phyloP scores from a whole-genome alignment of 352 stramenopile genomes.

The Globisporangium recalcitrans region DNA sequence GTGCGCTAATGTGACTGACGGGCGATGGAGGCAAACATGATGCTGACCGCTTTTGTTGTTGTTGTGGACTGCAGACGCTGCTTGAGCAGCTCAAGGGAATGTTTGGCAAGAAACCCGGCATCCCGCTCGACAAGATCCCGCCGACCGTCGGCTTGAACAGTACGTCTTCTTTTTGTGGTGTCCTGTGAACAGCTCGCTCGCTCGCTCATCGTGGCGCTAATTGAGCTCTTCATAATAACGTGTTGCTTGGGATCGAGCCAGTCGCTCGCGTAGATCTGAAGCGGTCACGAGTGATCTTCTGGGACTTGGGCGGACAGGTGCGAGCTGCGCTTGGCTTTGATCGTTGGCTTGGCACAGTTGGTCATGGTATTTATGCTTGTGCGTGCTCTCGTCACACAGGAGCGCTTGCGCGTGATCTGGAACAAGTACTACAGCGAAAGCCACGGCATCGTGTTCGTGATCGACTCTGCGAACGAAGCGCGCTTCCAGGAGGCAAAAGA shows the following conservation, averaged over 20 bases:
- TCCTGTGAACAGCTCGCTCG: too few species aligned
- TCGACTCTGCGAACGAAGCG: conserved; percentile 81
- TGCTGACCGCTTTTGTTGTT: neutral
- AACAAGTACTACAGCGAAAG: conserved; percentile 93
- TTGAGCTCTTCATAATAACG: conserved; percentile 1
- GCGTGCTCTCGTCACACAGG: conserved; percentile 21
- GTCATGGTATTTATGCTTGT: neutral
- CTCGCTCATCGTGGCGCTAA: too few species aligned
- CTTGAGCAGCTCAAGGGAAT: conserved; percentile 89
- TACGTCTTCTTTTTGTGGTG: too few species aligned
- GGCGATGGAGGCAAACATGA: neutral
- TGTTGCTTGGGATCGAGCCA: conserved; percentile 14
- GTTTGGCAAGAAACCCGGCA: conserved; percentile 85
- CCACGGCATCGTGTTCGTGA: conserved; percentile 89
- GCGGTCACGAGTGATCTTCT: conserved; percentile 87
- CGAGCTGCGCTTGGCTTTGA: neutral
- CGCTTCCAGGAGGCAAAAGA: conserved; percentile 88
- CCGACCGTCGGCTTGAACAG: conserved; percentile 90
- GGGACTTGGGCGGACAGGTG: conserved; percentile 89
- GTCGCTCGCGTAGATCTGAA: conserved; percentile 80
- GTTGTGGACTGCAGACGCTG: conserved; percentile 49
- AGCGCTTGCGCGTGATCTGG: conserved; percentile 88
- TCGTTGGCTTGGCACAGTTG: neutral
- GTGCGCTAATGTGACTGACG: neutral
- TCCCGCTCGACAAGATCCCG: conserved; percentile 89